phyloP scores from a whole-genome alignment of 106 monocot genomes.

The Gastrodia elata region DNA sequence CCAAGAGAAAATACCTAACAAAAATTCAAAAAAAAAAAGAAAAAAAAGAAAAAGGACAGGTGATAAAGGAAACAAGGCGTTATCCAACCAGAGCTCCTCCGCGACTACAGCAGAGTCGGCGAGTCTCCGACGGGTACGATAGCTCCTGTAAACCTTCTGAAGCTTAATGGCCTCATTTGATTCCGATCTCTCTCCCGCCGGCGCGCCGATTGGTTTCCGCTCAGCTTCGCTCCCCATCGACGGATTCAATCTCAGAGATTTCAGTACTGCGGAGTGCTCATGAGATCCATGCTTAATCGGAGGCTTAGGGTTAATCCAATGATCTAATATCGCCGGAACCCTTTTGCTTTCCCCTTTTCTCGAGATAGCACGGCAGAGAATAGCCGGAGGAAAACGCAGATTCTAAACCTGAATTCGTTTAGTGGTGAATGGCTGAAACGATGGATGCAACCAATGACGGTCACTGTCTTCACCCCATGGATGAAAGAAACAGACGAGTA shows the following conservation, averaged over 20 bases:
- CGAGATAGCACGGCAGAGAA: neutral
- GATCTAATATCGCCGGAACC: neutral
- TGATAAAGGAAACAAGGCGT: neutral
- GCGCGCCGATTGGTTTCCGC: neutral
- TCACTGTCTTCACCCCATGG: neutral
- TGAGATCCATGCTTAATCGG: neutral
- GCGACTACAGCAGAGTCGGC: slow-evolving; percentile 70
- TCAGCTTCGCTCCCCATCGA: neutral
- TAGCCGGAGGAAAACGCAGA: neutral
- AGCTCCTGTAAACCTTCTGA: slow-evolving; percentile 70
- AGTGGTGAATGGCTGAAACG: neutral
- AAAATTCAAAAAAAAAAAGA: neutral
- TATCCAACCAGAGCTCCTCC: slow-evolving; percentile 65
- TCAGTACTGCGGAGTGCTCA: neutral
- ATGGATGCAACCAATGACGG: neutral
- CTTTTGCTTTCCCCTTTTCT: neutral
- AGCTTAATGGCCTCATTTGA: slow-evolving; percentile 43
- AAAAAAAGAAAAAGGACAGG: neutral
- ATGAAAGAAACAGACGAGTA: too few relatives aligned
- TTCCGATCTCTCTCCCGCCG: neutral
- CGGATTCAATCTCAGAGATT: neutral
- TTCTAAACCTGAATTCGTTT: neutral
- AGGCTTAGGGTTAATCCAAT: neutral
- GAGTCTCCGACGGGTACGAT: slow-evolving; percentile 58
- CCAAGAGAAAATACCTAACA: neutral